Conservation (phyloP, 1,139 yeast genomes). For the Yamadazyma atlantica region DNA sequence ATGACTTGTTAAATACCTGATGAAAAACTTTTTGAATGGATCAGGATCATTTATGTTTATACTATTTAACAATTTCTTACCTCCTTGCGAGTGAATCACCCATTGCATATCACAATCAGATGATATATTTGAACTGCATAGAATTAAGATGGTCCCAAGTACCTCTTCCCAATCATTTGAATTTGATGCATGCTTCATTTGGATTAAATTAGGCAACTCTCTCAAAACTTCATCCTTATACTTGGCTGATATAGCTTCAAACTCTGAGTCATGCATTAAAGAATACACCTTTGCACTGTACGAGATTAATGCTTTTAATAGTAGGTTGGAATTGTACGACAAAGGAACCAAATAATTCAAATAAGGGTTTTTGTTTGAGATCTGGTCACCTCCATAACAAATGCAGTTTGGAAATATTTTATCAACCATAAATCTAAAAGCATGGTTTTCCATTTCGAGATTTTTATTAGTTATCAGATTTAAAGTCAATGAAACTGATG, state of each 20-base stretch:
- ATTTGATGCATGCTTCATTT: slow-evolving; percentile 17
- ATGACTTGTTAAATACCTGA: slow-evolving; percentile 35
- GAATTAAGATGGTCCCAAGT: slow-evolving; percentile 33
- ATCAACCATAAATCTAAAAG: slow-evolving; percentile 28
- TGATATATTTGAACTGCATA: slow-evolving; percentile 39
- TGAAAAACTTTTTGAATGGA: slow-evolving; percentile 27
- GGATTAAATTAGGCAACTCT: slow-evolving; percentile 27
- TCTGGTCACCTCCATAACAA: slow-evolving; percentile 20
- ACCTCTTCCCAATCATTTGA: slow-evolving; percentile 35
- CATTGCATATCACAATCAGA: slow-evolving; percentile 36
- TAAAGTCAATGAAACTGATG: slow-evolving; percentile 7
- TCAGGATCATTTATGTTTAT: slow-evolving; percentile 5
- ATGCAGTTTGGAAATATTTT: slow-evolving; percentile 35
- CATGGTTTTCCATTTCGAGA: slow-evolving; percentile 17
- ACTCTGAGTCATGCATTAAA: slow-evolving; percentile 24
- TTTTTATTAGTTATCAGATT: slow-evolving; percentile 6
- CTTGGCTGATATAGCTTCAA: slow-evolving; percentile 20
- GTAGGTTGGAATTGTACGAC: slow-evolving; percentile 25
- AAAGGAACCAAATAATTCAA: slow-evolving; percentile 33
- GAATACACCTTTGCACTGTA: slow-evolving; percentile 34
- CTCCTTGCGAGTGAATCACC: slow-evolving; percentile 34
- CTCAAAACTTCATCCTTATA: slow-evolving; percentile 25
- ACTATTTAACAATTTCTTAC: slow-evolving; percentile 25
- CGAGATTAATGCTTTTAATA: slow-evolving; percentile 31
- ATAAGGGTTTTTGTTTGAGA: slow-evolving; percentile 28